Evolutionary conservation across 2,329 filamentous ascomycete genomes (phyloP), one percentile per base, ranked within the genome.

Genomic region (Trichoderma afroharzianum): DNA sequence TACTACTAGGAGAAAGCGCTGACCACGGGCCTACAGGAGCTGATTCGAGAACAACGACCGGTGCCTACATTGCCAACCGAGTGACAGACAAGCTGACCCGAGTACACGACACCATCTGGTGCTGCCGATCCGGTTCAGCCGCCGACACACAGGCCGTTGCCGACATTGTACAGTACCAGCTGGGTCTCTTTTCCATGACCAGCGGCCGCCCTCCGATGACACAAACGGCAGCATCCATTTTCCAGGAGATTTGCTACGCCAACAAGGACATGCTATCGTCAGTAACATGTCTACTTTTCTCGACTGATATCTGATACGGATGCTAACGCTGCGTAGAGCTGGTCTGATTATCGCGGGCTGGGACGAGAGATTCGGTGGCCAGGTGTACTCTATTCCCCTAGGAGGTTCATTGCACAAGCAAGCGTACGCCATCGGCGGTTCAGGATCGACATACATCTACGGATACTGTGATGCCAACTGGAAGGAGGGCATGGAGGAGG

Each of bases 71-170:
- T 80, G 96, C 96, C 78, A 99, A 99, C 84, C 92, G 96, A 87
- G 96, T 99, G 76, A 99, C 96, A 75, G 96, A 99, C 88, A 99
- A 99, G 88, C 91, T 99, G 81, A 99, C 96, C 79, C 93, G 95
- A 86, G 95, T 99, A 73, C 93, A 97, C 85, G 96, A 99, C 83
- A 98, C 95, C 72, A 98, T 99, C 84, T 99, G 96, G 96, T 99
- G 96, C 86, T 99, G 96, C 86, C 92, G 96, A 79, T 98, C 96
- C 73, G 96, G 96, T 66, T 99, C 96, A 30, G 96, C 96, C 36
- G 96, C 96, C 76, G 96, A 99, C 81, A 99, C 96, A 72, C 96
- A 99, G 84, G 96, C 96, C 63, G 94, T 99, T 63, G 96, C 96
- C 72, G 96, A 99, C 80, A 98, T 99, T 78, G 96, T 99, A 55